Conservation (phyloP, 2,329 filamentous ascomycete species). For the Colletotrichum theobromicola region DNA sequence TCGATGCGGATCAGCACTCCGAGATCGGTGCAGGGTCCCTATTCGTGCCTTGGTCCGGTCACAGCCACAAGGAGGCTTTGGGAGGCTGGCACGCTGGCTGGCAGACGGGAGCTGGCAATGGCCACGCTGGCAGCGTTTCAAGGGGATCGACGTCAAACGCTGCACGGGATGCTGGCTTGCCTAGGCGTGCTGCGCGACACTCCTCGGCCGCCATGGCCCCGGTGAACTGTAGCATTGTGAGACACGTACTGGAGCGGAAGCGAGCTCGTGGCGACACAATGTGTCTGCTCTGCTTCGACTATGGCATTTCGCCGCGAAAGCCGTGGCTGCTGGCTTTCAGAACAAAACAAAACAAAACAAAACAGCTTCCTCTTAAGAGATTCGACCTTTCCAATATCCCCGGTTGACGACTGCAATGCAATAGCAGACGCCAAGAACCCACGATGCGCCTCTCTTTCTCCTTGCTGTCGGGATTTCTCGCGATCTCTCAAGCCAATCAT, state of each 20-base stretch:
- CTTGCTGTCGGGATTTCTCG: neutral
- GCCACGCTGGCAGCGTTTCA: slow-evolving; percentile 12
- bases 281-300: neutral
- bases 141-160: slow-evolving; percentile 21
- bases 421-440: neutral
- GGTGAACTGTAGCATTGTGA: slow-evolving; percentile 7
- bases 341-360: neutral
- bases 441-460: neutral
- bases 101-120: neutral
- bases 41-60: neutral
- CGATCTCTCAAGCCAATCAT: slow-evolving; percentile 2
- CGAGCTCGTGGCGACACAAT: neutral
- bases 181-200: slow-evolving; percentile 3
- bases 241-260: slow-evolving; percentile 5
- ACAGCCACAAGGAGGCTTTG: slow-evolving; percentile 8
- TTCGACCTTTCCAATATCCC: neutral
- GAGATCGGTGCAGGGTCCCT: slow-evolving; percentile 12
- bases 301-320: neutral
- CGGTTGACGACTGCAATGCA: neutral
- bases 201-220: neutral
- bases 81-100: neutral
- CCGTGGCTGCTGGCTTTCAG: neutral
- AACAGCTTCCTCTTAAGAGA: neutral
- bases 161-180: slow-evolving; percentile 3
- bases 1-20: slow-evolving; percentile 7